Conservation (phyloP, 2,329 filamentous ascomycete genomes). For the Fusarium temperatum region DNA sequence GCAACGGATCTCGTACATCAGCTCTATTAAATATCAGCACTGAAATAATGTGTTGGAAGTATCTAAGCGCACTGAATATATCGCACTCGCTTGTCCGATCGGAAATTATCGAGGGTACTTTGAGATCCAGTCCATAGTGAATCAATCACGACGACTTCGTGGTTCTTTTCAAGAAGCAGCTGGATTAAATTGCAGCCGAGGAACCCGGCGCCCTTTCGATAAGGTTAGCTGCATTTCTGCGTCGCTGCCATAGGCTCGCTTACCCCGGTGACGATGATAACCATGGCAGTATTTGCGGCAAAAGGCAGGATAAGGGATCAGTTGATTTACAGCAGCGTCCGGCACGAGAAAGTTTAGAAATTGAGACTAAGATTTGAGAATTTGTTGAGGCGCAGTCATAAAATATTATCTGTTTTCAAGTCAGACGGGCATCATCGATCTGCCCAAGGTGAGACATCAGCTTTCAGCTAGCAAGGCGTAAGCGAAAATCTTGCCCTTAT, state of each 20-base stretch:
- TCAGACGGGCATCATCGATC: slow-evolving; percentile 5
- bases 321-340: neutral
- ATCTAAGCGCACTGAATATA: slow-evolving; percentile 6
- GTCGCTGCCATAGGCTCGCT: neutral
- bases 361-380: rapidly evolving
- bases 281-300: neutral
- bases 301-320: neutral
- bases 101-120: slow-evolving; percentile 11
- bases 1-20: slow-evolving; percentile 29
- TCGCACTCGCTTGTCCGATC: slow-evolving; percentile 8
- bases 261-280: slow-evolving; percentile 27
- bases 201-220: slow-evolving; percentile 25
- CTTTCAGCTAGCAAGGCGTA: slow-evolving; percentile 9
- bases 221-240: neutral
- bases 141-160: slow-evolving; percentile 27
- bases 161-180: slow-evolving; percentile 15
- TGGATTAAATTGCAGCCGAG: slow-evolving; percentile 32
- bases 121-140: slow-evolving; percentile 33
- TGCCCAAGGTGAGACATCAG: neutral
- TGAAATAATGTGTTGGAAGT: rapidly evolving
- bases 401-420: neutral
- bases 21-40: neutral
- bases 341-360: rapidly evolving
- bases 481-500: slow-evolving; percentile 6
- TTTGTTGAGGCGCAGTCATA: neutral